Evolutionary conservation across 495 filamentous ascomycete genomes (phyloP).

Genomic region (Penicillium cataractarum): DNA sequence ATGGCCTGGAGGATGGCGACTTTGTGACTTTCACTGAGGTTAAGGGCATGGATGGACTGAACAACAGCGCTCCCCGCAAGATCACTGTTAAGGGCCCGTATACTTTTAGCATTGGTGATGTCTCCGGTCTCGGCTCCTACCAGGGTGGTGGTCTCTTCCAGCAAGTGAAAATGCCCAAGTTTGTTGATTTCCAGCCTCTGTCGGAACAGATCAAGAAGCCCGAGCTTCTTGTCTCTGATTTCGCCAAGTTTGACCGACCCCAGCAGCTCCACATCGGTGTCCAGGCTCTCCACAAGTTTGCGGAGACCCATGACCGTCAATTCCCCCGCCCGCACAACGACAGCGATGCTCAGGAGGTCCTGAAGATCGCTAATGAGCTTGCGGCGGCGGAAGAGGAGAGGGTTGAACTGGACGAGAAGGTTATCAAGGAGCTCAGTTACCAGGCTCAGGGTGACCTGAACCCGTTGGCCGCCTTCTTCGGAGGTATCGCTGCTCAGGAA

Average conservation of each 20-base stretch:
- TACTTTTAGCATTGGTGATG: slow-evolving; percentile 95
- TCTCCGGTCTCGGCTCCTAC: slow-evolving; percentile 83
- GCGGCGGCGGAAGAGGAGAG: slow-evolving; percentile 67
- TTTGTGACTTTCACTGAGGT: slow-evolving; percentile 94
- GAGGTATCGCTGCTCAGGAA: slow-evolving; percentile 93
- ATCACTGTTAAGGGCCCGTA: slow-evolving; percentile 94
- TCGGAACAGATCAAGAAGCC: slow-evolving; percentile 78
- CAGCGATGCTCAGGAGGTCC: slow-evolving; percentile 76
- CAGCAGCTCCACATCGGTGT: slow-evolving; percentile 90
- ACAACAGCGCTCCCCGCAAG: slow-evolving; percentile 80
- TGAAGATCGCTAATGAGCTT: slow-evolving; percentile 71
- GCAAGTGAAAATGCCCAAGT: slow-evolving; percentile 98
- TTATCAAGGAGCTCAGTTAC: slow-evolving; percentile 91
- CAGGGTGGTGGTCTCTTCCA: slow-evolving; percentile 83
- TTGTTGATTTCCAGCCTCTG: slow-evolving; percentile 84
- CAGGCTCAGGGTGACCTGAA: slow-evolving; percentile 92
- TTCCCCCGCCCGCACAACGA: slow-evolving; percentile 82
- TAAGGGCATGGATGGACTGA: slow-evolving; percentile 89
- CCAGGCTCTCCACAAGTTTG: slow-evolving; percentile 88
- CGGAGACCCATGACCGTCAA: slow-evolving; percentile 64
- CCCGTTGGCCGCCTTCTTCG: slow-evolving; percentile 93
- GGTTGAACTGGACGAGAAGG: slow-evolving; percentile 86
- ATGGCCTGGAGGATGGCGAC: slow-evolving; percentile 95
- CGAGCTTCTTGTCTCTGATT: slow-evolving; percentile 89
- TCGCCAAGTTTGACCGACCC: slow-evolving; percentile 94